Percentiles rank a stretch among this genome's conserved stretches.
Evolutionary conservation across 2,329 filamentous ascomycete genomes (phyloP).

Genomic region (Colletotrichum kahawae): DNA sequence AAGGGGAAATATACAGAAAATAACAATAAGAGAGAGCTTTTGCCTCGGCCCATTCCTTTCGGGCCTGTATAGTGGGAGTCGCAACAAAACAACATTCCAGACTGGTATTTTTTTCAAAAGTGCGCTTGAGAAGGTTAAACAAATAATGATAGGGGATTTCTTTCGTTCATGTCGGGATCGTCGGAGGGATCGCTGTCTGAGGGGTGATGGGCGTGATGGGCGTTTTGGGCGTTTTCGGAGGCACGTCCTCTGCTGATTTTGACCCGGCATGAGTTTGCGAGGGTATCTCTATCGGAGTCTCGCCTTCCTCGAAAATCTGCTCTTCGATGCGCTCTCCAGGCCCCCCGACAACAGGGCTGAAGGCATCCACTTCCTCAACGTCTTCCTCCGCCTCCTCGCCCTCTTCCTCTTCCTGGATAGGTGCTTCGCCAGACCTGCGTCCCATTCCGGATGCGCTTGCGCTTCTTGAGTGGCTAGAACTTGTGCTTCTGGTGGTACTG

Average conservation of each 20-base stretch:
- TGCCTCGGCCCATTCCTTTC: not conserved
- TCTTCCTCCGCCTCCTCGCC: constrained; percentile 50
- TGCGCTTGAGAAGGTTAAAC: not conserved
- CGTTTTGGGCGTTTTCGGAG: not conserved
- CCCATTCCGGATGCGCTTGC: constrained; percentile 69
- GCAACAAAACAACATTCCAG: not conserved
- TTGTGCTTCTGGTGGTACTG: constrained; percentile 39
- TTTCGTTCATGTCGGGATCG: not conserved
- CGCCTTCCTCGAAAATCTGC: constrained; percentile 39
- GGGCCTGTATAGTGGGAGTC: not conserved
- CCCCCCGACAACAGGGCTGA: constrained; percentile 53
- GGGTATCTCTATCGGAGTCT: constrained; percentile 3
- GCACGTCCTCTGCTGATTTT: not conserved
- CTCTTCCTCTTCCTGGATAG: constrained; percentile 71
- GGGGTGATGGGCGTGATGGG: constrained; percentile 4
- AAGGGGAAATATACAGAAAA: constrained; percentile 5
- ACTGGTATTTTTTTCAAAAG: not conserved
- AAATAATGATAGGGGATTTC: not conserved
- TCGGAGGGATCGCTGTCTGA: not conserved
- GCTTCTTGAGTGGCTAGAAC: constrained; percentile 55
- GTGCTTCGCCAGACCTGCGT: constrained; percentile 74
- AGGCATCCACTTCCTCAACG: constrained; percentile 64
- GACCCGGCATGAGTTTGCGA: not conserved
- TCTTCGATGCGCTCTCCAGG: constrained; percentile 52
- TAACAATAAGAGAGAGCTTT: constrained; percentile 10